Evolutionary conservation across 2,329 filamentous ascomycete species (phyloP).

Genomic region (Neospermospora avenae): DNA sequence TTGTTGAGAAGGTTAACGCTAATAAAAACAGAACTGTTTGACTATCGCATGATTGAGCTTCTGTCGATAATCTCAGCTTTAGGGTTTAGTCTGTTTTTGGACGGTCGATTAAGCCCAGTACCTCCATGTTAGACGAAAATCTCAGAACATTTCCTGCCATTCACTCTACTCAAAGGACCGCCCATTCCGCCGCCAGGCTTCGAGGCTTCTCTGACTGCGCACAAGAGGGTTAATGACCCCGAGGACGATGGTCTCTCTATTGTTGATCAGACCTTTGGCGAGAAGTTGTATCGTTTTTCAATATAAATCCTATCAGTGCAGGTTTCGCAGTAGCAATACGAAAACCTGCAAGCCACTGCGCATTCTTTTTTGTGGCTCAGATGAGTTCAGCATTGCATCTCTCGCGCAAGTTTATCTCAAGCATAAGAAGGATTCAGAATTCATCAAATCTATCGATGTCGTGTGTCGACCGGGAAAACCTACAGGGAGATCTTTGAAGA

Average conservation of each 20-base stretch:
- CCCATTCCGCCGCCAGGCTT: background rate
- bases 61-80: too few species aligned
- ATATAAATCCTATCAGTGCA: background rate
- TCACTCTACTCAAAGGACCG: too few species aligned
- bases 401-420: constrained; percentile 66
- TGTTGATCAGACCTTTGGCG: background rate
- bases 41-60: too few species aligned
- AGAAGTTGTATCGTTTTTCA: background rate
- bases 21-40: too few species aligned
- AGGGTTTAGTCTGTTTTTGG: too few species aligned
- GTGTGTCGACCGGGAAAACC: constrained; percentile 76
- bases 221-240: too few species aligned
- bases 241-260: background rate
- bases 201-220: background rate
- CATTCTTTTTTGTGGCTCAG: constrained; percentile 92
- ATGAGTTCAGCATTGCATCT: constrained; percentile 81
- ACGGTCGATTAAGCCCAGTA: too few species aligned
- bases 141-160: background rate
- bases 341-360: constrained; percentile 55
- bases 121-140: too few species aligned
- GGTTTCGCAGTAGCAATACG: background rate
- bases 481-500: constrained; percentile 71
- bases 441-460: constrained; percentile 78
- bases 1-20: too few species aligned
- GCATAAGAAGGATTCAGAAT: constrained; percentile 46